Conservation (phyloP, 1,139 yeast species). For the Debaryomyces coudertii region DNA sequence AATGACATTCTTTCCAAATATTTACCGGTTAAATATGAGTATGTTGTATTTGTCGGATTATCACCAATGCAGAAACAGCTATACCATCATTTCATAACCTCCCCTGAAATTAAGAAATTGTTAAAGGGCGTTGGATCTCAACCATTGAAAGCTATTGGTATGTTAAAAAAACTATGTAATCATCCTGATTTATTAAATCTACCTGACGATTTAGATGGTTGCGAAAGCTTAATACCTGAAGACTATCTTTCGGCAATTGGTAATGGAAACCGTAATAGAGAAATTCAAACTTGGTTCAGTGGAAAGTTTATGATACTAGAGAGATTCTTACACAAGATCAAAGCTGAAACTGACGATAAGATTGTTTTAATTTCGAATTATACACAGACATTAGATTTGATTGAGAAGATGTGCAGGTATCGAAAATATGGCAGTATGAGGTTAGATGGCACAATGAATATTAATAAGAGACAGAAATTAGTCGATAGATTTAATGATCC, state of each 20-base stretch:
- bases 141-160: slow-evolving; percentile 88
- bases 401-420: slow-evolving; percentile 80
- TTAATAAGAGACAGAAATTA: slow-evolving; percentile 88
- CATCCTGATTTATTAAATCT: slow-evolving; percentile 86
- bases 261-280: slow-evolving; percentile 49
- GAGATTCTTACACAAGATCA: slow-evolving; percentile 76
- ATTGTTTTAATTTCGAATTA: slow-evolving; percentile 93
- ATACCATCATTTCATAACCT: slow-evolving; percentile 74
- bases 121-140: slow-evolving; percentile 77
- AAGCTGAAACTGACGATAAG: slow-evolving; percentile 84
- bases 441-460: slow-evolving; percentile 90
- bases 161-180: slow-evolving; percentile 85
- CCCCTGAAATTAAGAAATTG: slow-evolving; percentile 75
- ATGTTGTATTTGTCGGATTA: slow-evolving; percentile 86
- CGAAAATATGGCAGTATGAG: slow-evolving; percentile 79
- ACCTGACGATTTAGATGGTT: slow-evolving; percentile 76
- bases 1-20: slow-evolving; percentile 93
- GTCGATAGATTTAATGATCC: slow-evolving; percentile 94
- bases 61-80: slow-evolving; percentile 75
- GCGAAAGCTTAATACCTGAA: slow-evolving; percentile 67
- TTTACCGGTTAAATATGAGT: slow-evolving; percentile 93
- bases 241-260: slow-evolving; percentile 56
- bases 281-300: slow-evolving; percentile 60
- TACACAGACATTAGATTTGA: slow-evolving; percentile 89
- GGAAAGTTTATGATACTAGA: slow-evolving; percentile 68